Evolutionary conservation across 176 grass and related monocot species (phyloP).

Genomic region (Oryza longistaminata): DNA sequence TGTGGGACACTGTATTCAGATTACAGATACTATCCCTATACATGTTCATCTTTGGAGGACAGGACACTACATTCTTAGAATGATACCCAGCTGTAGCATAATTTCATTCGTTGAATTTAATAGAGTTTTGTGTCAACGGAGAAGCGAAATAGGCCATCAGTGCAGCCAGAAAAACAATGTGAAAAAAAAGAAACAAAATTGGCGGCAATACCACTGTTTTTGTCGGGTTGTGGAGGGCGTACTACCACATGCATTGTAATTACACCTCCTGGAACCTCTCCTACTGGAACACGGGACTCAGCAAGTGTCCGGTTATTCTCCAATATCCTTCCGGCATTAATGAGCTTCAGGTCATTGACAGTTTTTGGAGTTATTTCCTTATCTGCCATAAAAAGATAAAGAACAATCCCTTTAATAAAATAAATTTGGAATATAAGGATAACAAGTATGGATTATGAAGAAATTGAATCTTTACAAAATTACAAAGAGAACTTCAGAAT

Average conservation of each 20-base stretch:
- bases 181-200: conserved; percentile 30
- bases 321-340: conserved; percentile 93
- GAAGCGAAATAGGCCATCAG: conserved; percentile 14
- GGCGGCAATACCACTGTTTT: conserved; percentile 59
- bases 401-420: conserved; percentile 18
- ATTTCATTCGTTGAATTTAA: not conserved
- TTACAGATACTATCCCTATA: not conserved
- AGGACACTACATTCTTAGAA: not conserved
- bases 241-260: conserved; percentile 98
- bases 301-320: conserved; percentile 80
- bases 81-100: not conserved
- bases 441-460: not conserved
- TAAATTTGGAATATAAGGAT: conserved; percentile 16
- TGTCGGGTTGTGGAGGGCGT: conserved; percentile 74
- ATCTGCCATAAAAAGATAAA: conserved; percentile 52
- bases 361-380: conserved; percentile 73
- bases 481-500: not conserved
- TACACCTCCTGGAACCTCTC: conserved; percentile 82
- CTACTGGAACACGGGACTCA: conserved; percentile 74
- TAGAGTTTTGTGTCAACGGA: not conserved
- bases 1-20: not conserved
- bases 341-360: conserved; percentile 87
- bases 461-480: not conserved
- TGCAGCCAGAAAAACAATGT: conserved; percentile 16
- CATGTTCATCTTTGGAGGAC: not conserved